Evolutionary conservation across 345 rosid species (phyloP), one percentile per base, ranked within the genome.

Genomic region (Lenwebbia sp.): DNA sequence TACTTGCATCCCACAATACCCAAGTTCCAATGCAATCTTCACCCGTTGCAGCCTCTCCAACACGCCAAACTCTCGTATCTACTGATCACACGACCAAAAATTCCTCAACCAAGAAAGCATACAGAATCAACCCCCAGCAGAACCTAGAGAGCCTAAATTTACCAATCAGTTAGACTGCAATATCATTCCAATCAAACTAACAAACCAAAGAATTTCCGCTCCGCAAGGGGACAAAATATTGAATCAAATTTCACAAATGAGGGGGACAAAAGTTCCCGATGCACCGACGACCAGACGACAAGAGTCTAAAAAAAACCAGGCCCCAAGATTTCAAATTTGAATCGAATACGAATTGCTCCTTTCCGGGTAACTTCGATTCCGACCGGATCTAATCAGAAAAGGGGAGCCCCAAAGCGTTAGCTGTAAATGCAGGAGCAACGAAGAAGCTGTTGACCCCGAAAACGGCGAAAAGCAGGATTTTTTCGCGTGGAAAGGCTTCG

Each of bases 381-480:
- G 90, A 88, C 88, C 90, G 62, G 90, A 90, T 88, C 91, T 88
- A 86, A 88, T 37, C 84, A 37, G 33, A 41, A 83, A 85, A 70
- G 47, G 85, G 62, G 83, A 62, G 86, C 82, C 76, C 81, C 51
- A 82, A 13, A 86, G 49, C 74, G 62, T 41, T 21, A 75, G 89
- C 90, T 85, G 83, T 51, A 56, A 5, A 75, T 58, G 54, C 54
- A 40, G 82, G 85, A 55, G 82, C 76, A 62, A 49, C 62, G 28
- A 21, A 21, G 83, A 41, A 65, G 56, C 41, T 87, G 82, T 85
- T 92, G 91, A 90, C 91, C 89, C 62, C 74, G 81, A 14, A 85
- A 86, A 83, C 78, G 52, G 74, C 30, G 7, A 83, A 58, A 21
- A 47, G 21, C 50, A 47, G 40, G 83, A 84, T 26, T 65, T 65